Base-by-base conservation (phyloP, 75 land plant species). In the Pinus taeda region DNA sequence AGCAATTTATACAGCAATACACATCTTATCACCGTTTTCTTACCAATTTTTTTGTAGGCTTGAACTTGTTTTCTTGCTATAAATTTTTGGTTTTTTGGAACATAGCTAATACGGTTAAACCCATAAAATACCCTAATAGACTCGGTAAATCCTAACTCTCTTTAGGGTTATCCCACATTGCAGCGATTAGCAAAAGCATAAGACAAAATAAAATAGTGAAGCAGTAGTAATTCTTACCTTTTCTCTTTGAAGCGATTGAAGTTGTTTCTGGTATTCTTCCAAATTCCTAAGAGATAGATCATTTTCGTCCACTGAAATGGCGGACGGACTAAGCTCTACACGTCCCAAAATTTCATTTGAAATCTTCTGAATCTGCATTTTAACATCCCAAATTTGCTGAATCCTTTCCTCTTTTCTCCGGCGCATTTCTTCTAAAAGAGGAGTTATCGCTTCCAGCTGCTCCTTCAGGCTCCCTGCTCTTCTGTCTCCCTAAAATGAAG, bases 191-290 rank as follows among this genome's bases (percentile, higher is more conserved):
- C 55, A 49, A 11, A 9, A 49, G 1, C 12, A 45, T 7, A 45
- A 7, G 8, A 45, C 8, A 9, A 9, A 49, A 49, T 49, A 49
- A 49, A 49, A 49, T 7, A 11, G 12, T 49, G 55, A 9, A 49
- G 12, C 12, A 49, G 55, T 49, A 49, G 55, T 11, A 9, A 11
- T 49, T 58, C 77, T 57, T 77, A 92, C 97, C 95, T 94, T 94
- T 53, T 94, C 95, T 59, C 88, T 94, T 67, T 90, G 89, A 57
- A 94, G 90, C 30, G 84, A 71, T 13, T 79, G 89, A 60, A 94
- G 91, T 33, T 90, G 85, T 3, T 81, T 69, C 36, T 92, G 88
- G 70, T 81, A 87, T 61, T 94, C 95, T 49, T 78, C 85, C 7
- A 94, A 86, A 73, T 79, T 90, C 69, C 90, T 81, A 17, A 81